A percentile compares a stretch with the other conserved stretches of the same genome.
Conservation (phyloP, 768 basidiomycete genomes). For the Auricularia sp. region DNA sequence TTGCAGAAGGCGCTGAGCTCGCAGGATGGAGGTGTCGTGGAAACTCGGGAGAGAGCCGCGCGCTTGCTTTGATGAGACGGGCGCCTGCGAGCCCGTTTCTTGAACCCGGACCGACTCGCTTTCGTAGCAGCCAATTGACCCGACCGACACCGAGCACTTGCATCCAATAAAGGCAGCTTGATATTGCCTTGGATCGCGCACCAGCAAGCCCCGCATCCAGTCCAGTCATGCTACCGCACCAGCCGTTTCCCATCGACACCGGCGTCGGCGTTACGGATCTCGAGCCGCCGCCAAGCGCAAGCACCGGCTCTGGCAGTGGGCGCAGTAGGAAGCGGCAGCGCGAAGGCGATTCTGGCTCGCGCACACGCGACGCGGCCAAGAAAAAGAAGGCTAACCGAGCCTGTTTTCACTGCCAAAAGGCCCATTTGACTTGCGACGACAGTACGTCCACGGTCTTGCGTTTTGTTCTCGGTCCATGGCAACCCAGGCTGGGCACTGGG, state of each 20-base stretch:
- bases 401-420: slow-evolving; percentile 93
- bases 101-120: too few relatives aligned
- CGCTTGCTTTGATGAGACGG: too few relatives aligned
- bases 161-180: too few relatives aligned
- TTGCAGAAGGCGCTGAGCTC: too few relatives aligned
- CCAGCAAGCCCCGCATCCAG: too few relatives aligned
- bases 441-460: slow-evolving; percentile 43
- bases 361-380: slow-evolving; percentile 32
- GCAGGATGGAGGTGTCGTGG: too few relatives aligned
- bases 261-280: background rate
- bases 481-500: background rate
- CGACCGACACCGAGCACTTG: too few relatives aligned
- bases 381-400: slow-evolving; percentile 94
- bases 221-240: too few relatives aligned
- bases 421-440: slow-evolving; percentile 97
- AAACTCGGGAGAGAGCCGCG: too few relatives aligned
- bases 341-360: background rate
- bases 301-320: background rate
- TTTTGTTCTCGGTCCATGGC: background rate
- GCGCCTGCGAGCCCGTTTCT: too few relatives aligned
- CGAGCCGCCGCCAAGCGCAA: background rate
- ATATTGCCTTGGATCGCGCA: too few relatives aligned
- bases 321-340: background rate
- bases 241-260: background rate
- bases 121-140: too few relatives aligned